Percentiles rank a stretch among this genome's conserved stretches.
These are phyloP conservation scores for Penicillium samsonianum DNA, from an alignment of 495 filamentous ascomycete genomes.

Conservation along the genomic window DNA sequence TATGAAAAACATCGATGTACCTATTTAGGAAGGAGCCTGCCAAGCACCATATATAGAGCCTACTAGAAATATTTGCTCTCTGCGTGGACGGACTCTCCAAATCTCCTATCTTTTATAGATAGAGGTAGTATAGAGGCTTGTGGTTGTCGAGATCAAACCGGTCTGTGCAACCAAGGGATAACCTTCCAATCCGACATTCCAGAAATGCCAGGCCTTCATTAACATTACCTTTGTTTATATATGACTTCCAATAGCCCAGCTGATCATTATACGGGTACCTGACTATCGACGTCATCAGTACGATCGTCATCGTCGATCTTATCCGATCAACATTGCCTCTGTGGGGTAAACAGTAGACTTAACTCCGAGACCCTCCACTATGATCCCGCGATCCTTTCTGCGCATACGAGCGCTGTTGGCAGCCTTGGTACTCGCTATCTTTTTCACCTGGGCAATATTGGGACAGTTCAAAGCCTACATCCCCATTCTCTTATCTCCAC, in stretches of 20 bases:
- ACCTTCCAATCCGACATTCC: neutral
- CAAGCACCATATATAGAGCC: no score
- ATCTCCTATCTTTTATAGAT: no score
- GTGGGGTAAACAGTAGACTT: neutral
- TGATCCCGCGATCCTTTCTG: slow-evolving; percentile 9
- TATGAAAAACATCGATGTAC: no score
- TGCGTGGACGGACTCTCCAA: no score
- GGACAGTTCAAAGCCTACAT: slow-evolving; percentile 1
- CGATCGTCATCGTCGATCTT: slow-evolving; percentile 3
- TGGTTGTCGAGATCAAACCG: neutral
- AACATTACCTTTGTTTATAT: neutral
- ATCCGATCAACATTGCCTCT: neutral
- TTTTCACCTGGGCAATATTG: slow-evolving; percentile 24
- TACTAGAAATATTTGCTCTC: no score
- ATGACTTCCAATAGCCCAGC: neutral
- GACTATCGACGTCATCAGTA: neutral
- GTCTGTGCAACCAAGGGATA: neutral
- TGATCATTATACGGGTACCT: neutral
- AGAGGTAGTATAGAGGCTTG: no score
- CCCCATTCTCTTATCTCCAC: neutral
- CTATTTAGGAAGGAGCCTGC: no score
- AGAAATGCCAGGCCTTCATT: neutral
- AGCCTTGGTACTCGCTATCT: slow-evolving; percentile 23
- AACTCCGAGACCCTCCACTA: neutral
- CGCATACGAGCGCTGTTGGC: slow-evolving; percentile 23